Percentiles rank a stretch among this genome's conserved stretches.
phyloP scores from a whole-genome alignment of 306 rosid genomes.

The Herpetospermum pedunculosum region DNA sequence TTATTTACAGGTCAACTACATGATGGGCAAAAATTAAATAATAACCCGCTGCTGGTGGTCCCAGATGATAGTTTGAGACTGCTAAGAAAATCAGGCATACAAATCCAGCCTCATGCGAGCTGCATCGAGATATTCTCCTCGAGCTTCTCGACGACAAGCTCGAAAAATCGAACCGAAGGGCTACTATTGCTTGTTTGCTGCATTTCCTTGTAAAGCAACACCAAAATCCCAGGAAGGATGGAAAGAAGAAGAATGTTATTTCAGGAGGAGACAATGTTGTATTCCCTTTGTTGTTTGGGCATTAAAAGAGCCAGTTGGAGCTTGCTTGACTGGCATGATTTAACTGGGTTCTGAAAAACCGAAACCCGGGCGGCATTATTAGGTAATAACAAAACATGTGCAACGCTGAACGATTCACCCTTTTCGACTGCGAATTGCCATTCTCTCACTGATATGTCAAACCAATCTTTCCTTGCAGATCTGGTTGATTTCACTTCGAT shows the following conservation, averaged over 20 bases:
- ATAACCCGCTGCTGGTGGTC: too few species aligned
- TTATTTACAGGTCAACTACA: too few species aligned
- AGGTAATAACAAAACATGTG: constrained; percentile 39
- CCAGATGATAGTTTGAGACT: too few species aligned
- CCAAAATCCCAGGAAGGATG: not conserved
- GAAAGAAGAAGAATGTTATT: not conserved
- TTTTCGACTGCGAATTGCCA: constrained; percentile 72
- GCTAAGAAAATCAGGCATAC: too few species aligned
- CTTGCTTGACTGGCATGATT: constrained; percentile 47
- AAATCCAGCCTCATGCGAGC: not conserved
- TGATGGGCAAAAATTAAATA: too few species aligned
- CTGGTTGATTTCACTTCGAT: constrained; percentile 87
- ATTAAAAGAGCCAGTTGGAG: constrained; percentile 53
- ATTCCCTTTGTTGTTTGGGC: constrained; percentile 42
- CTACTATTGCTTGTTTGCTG: not conserved
- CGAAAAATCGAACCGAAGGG: not conserved
- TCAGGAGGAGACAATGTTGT: constrained; percentile 32
- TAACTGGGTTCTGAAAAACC: constrained; percentile 53
- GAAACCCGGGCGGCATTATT: constrained; percentile 41
- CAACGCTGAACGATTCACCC: constrained; percentile 66
- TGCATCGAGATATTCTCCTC: not conserved
- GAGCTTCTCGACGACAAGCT: not conserved
- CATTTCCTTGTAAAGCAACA: not conserved
- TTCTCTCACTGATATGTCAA: constrained; percentile 51
- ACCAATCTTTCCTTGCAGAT: constrained; percentile 76